Conservation (phyloP, 2,329 filamentous ascomycete genomes). For the Fusarium solani-melongenae region DNA sequence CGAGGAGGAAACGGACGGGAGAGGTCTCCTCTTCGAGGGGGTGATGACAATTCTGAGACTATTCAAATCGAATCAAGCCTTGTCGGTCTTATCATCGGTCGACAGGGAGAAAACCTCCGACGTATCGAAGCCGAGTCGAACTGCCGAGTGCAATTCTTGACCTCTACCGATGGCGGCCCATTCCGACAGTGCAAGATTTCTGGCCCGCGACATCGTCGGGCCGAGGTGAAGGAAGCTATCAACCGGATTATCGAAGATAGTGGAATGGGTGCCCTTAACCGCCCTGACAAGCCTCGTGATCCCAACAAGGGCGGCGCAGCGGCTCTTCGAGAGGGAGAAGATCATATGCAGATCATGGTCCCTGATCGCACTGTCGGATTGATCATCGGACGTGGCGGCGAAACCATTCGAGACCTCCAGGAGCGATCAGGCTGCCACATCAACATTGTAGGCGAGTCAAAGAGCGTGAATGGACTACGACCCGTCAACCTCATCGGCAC, state of each 20-base stretch:
- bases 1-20: conserved; percentile 65
- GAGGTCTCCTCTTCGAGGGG: conserved; percentile 66
- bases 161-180: conserved; percentile 77
- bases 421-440: conserved; percentile 94
- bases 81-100: conserved; percentile 90
- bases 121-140: conserved; percentile 85
- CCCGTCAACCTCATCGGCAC: conserved; percentile 92
- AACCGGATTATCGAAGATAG: conserved; percentile 88
- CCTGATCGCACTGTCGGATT: conserved; percentile 92
- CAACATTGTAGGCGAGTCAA: conserved; percentile 93
- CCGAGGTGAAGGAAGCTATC: conserved; percentile 84
- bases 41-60: conserved; percentile 80
- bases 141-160: conserved; percentile 89
- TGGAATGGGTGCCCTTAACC: conserved; percentile 61
- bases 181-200: conserved; percentile 89
- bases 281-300: conserved; percentile 56
- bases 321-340: conserved; percentile 80
- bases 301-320: conserved; percentile 51
- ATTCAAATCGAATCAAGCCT: conserved; percentile 88
- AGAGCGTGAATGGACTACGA: conserved; percentile 89
- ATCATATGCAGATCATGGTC: conserved; percentile 93
- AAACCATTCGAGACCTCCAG: conserved; percentile 92
- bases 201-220: conserved; percentile 76
- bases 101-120: conserved; percentile 88
- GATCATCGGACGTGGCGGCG: conserved; percentile 92